phyloP scores from a whole-genome alignment of 23 red algal genomes.

The Agarophyton chilense region DNA sequence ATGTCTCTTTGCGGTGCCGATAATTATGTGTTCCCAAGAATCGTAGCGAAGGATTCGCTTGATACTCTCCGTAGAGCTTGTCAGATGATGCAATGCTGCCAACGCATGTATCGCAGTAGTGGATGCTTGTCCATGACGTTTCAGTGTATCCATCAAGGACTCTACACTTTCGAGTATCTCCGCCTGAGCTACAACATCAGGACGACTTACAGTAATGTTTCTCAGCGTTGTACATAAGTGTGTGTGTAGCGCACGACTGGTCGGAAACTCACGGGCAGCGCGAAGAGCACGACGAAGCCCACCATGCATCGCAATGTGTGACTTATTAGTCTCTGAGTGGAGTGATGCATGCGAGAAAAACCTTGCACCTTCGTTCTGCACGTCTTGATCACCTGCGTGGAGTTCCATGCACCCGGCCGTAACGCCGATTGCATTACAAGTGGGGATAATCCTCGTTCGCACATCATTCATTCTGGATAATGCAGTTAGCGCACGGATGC shows the following conservation, averaged over 20 bases:
- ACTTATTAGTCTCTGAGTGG: constrained; percentile 40
- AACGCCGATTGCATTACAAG: constrained; percentile 10
- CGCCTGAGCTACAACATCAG: neutral
- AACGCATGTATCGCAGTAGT: constrained; percentile 31
- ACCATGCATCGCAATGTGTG: constrained; percentile 32
- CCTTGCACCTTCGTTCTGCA: neutral
- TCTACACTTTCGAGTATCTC: constrained; percentile 17
- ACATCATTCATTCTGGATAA: constrained; percentile 36
- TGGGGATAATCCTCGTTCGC: neutral
- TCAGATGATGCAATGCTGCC: constrained; percentile 48
- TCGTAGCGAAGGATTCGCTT: constrained; percentile 35
- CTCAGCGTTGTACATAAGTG: constrained; percentile 29
- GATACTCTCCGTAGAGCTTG: neutral
- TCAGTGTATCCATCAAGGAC: constrained; percentile 23
- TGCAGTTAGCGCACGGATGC: constrained; percentile 7
- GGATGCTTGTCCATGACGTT: constrained; percentile 5
- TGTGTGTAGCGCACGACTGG: neutral
- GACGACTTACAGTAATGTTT: constrained; percentile 26
- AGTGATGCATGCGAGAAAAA: constrained; percentile 31
- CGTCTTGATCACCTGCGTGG: neutral
- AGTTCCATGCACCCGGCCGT: constrained; percentile 10
- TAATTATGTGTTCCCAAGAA: constrained; percentile 7
- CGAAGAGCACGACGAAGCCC: constrained; percentile 31
- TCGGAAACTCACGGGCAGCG: constrained; percentile 1
- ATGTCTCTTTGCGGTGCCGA: constrained; percentile 12